Evolutionary conservation across 192 early-diverging fungal genomes (phyloP).

Genomic region (Coemansia javaensis): DNA sequence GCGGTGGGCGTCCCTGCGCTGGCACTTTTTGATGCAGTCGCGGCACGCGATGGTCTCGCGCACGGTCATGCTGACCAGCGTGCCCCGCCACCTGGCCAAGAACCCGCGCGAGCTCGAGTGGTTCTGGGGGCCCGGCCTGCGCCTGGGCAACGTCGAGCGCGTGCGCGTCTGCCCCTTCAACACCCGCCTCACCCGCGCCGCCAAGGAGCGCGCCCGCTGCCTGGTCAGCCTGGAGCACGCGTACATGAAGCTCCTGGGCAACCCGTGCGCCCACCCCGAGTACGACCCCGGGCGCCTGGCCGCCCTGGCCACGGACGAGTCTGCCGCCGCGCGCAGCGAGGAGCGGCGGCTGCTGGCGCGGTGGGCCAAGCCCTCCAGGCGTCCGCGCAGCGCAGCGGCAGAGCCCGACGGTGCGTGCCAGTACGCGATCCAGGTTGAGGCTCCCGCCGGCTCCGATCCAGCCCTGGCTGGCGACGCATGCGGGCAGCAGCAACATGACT

Average conservation of each 20-base stretch:
- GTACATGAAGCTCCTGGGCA: constrained; percentile 59
- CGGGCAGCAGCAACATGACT: neutral
- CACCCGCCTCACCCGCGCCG: constrained; percentile 51
- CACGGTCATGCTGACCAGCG: constrained; percentile 65
- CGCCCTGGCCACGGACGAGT: constrained; percentile 13
- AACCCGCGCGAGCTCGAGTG: constrained; percentile 59
- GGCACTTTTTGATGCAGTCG: constrained; percentile 52
- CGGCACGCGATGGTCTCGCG: constrained; percentile 50
- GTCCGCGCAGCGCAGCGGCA: neutral
- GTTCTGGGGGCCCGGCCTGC: constrained; percentile 58
- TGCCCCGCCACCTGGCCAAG: constrained; percentile 52
- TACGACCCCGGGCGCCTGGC: constrained; percentile 55
- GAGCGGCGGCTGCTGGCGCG: constrained; percentile 19
- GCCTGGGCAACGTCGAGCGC: constrained; percentile 60
- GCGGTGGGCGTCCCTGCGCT: constrained; percentile 48
- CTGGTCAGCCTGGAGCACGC: constrained; percentile 56
- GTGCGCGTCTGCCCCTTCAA: constrained; percentile 62
- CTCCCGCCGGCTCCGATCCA: neutral
- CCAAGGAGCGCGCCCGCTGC: constrained; percentile 52
- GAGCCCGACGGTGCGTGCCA: no score
- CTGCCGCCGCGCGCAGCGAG: constrained; percentile 10
- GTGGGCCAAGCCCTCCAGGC: constrained; percentile 32
- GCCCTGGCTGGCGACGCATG: neutral
- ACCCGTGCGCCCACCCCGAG: constrained; percentile 59
- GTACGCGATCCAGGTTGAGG: neutral